A percentile compares a stretch with the other conserved stretches of the same genome.
Conservation (phyloP, 106 monocot genomes). For the Posidonia australis region DNA sequence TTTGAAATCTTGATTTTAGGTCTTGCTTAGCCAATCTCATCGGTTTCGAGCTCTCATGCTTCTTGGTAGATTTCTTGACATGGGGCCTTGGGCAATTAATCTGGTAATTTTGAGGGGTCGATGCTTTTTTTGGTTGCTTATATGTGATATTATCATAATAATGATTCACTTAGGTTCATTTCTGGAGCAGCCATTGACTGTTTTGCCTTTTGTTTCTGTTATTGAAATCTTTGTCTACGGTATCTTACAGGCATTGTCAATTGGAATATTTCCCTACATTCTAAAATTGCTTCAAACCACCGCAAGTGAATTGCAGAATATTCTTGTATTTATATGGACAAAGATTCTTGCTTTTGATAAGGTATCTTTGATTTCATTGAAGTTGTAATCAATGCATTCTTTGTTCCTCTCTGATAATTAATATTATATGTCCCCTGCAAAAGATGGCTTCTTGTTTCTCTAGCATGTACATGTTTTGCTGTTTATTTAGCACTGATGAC, state of each 20-base stretch:
- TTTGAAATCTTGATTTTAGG: too few relatives aligned
- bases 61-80: conserved; percentile 97
- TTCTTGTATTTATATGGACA: conserved; percentile 97
- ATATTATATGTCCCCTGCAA: too few relatives aligned
- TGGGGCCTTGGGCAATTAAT: conserved; percentile 97
- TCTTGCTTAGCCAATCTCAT: conserved; percentile 94
- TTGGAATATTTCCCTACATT: conserved; percentile 94
- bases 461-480: too few relatives aligned
- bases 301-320: conserved; percentile 70
- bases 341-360: conserved; percentile 98
- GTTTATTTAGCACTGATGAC: too few relatives aligned
- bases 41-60: conserved; percentile 83
- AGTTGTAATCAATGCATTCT: not conserved
- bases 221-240: conserved; percentile 1
- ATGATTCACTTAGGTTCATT: not conserved
- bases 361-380: conserved; percentile 25
- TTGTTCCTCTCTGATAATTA: not conserved
- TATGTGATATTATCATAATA: not conserved
- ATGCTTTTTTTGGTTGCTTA: not conserved
- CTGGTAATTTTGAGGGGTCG: conserved; percentile 29
- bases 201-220: not conserved
- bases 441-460: too few relatives aligned
- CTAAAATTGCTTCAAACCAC: conserved; percentile 89
- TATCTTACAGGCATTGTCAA: conserved; percentile 66
- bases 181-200: not conserved